phyloP scores from a whole-genome alignment of 2,329 filamentous ascomycete species.

The Talaromyces sp. region DNA sequence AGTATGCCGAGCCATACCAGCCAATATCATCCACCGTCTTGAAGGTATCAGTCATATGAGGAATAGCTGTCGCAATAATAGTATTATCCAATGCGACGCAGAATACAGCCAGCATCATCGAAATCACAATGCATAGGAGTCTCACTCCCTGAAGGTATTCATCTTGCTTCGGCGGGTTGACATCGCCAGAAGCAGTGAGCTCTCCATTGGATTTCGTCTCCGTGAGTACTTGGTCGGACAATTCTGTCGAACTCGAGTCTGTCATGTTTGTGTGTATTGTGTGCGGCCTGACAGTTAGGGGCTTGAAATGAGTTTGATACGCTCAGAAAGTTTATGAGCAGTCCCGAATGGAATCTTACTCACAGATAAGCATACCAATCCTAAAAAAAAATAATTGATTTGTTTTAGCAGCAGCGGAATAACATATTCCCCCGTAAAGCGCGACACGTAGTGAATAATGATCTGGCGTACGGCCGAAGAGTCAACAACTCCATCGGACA shows the following conservation, averaged over 20 bases:
- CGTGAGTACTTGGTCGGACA: not conserved
- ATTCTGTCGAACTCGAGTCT: not conserved
- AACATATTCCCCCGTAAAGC: too few relatives aligned
- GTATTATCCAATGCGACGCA: not conserved
- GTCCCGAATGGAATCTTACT: not conserved
- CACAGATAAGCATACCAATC: not conserved
- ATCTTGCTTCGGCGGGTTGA: not conserved
- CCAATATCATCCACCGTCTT: slow-evolving; percentile 35
- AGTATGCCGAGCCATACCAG: slow-evolving; percentile 39
- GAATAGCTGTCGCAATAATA: slow-evolving; percentile 23
- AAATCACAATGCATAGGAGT: not conserved
- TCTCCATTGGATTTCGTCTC: not conserved
- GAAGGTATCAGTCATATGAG: slow-evolving; percentile 28
- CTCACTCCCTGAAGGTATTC: not conserved
- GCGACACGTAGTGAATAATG: too few relatives aligned
- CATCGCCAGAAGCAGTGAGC: not conserved
- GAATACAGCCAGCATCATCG: not conserved
- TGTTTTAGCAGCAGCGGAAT: not conserved
- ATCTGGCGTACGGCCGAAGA: not conserved
- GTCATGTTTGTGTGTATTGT: not conserved
- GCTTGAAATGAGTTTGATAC: not conserved
- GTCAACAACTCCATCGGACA: not conserved
- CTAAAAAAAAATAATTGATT: too few relatives aligned
- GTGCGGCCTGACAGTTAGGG: not conserved
- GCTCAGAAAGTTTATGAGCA: too few relatives aligned